These are phyloP conservation scores for Amanita rimosa DNA, from an alignment of 768 basidiomycete species.

Conservation along the genomic window DNA sequence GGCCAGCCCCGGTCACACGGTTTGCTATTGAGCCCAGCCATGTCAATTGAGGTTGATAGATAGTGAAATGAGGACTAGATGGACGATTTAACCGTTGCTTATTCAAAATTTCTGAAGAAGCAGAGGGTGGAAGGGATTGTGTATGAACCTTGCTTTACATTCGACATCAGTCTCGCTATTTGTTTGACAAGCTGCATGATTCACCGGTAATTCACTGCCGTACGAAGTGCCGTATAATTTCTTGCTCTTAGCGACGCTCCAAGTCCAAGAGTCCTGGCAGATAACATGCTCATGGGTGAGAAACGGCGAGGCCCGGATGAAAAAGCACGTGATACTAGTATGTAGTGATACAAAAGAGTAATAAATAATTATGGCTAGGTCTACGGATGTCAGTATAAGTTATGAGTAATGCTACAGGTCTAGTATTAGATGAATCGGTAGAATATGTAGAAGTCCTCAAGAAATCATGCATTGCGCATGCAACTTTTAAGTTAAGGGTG, in stretches of 20 bases:
- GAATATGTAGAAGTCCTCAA: not conserved
- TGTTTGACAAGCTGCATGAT: not conserved
- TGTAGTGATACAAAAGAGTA: too few relatives aligned
- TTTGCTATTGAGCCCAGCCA: conserved; percentile 83
- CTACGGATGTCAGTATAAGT: not conserved
- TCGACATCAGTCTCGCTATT: not conserved
- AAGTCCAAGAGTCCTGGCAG: conserved; percentile 29
- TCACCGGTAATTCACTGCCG: conserved; percentile 34
- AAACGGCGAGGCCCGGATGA: not conserved
- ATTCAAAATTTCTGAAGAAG: conserved; percentile 62
- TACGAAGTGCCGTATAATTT: conserved; percentile 29
- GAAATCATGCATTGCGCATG: not conserved
- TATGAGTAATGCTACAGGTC: not conserved
- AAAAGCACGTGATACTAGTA: not conserved
- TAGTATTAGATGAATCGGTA: not conserved
- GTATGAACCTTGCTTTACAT: conserved; percentile 44
- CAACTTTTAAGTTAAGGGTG: not conserved
- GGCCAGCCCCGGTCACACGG: conserved; percentile 72
- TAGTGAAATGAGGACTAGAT: conserved; percentile 89
- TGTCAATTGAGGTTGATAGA: conserved; percentile 93
- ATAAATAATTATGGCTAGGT: not conserved
- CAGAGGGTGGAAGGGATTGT: conserved; percentile 50
- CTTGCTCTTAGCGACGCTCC: conserved; percentile 42
- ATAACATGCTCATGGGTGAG: conserved; percentile 25
- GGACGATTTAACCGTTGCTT: conserved; percentile 83